A percentile compares a stretch with the other conserved stretches of the same genome.
These are phyloP conservation scores for Lactifluus piperatus DNA, from an alignment of 768 basidiomycete species.

Conservation along the genomic window DNA sequence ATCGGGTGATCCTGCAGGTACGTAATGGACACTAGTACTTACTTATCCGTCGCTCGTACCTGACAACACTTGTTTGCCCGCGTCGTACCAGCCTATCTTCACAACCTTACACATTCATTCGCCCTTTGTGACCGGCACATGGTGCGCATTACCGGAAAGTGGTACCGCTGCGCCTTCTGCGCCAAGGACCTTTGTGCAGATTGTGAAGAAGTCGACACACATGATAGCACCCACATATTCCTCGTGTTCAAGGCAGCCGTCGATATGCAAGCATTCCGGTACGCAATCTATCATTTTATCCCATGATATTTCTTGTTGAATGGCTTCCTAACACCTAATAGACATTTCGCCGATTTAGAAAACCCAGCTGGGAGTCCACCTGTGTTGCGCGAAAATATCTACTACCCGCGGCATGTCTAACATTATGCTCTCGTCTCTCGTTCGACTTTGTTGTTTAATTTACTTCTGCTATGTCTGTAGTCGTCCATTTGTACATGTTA, in stretches of 20 bases:
- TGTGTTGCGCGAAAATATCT: constrained; percentile 4
- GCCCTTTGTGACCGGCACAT: constrained; percentile 87
- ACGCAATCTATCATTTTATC: constrained; percentile 21
- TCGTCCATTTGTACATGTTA: not conserved
- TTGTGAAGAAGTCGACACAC: constrained; percentile 75
- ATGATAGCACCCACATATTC: constrained; percentile 77
- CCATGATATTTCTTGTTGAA: constrained; percentile 4
- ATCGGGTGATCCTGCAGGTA: constrained; percentile 49
- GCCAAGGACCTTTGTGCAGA: constrained; percentile 77
- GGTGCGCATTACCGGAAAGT: constrained; percentile 71
- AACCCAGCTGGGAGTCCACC: constrained; percentile 4
- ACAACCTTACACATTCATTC: constrained; percentile 46
- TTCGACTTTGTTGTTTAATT: not conserved
- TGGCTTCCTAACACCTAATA: not conserved
- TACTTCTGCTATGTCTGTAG: not conserved
- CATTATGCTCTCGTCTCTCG: no score
- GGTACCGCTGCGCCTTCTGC: constrained; percentile 90
- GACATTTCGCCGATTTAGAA: constrained; percentile 13
- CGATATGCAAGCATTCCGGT: constrained; percentile 70
- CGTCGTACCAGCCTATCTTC: constrained; percentile 50
- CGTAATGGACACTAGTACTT: constrained; percentile 11
- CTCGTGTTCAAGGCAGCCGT: constrained; percentile 82
- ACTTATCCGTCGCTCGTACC: not conserved
- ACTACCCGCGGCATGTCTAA: constrained; percentile 1
- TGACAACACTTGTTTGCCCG: not conserved